phyloP scores from a whole-genome alignment of 2,329 filamentous ascomycete genomes.

The Pseudocercospora macadamiae region DNA sequence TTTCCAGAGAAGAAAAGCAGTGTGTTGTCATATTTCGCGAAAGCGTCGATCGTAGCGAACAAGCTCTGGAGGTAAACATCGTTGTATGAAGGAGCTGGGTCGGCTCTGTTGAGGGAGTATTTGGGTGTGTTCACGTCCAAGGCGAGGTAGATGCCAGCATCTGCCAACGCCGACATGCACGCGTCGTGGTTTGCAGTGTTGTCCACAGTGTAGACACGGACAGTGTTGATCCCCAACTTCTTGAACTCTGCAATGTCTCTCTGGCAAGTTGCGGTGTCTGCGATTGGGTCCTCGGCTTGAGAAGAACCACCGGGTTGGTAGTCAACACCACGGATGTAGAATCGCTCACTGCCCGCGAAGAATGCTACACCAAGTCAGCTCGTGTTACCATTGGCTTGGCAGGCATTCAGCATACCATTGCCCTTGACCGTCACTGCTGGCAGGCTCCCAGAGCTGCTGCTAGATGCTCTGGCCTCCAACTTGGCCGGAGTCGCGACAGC shows the following conservation, averaged over 20 bases:
- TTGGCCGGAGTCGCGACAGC: slow-evolving; percentile 47
- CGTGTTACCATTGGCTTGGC: not conserved
- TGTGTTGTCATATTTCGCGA: slow-evolving; percentile 81
- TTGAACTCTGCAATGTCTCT: slow-evolving; percentile 82
- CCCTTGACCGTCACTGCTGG: slow-evolving; percentile 65
- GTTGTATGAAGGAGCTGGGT: slow-evolving; percentile 81
- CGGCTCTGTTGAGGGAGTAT: slow-evolving; percentile 81
- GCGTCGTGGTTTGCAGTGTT: slow-evolving; percentile 79
- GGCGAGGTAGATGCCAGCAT: slow-evolving; percentile 89
- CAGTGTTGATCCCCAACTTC: slow-evolving; percentile 83
- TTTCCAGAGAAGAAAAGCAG: slow-evolving; percentile 82
- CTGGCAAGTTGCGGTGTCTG: slow-evolving; percentile 69
- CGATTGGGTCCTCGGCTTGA: slow-evolving; percentile 71
- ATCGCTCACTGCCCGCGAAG: slow-evolving; percentile 63
- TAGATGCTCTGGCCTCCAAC: slow-evolving; percentile 40
- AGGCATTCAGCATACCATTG: slow-evolving; percentile 53
- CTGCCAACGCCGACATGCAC: slow-evolving; percentile 80
- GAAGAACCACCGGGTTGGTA: slow-evolving; percentile 60
- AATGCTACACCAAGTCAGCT: slow-evolving; percentile 53
- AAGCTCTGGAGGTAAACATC: slow-evolving; percentile 80
- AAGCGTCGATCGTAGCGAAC: slow-evolving; percentile 86
- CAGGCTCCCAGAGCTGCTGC: slow-evolving; percentile 46
- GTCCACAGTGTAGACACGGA: slow-evolving; percentile 92
- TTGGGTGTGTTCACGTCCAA: slow-evolving; percentile 89
- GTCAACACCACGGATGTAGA: slow-evolving; percentile 65